Evolutionary conservation across 495 filamentous ascomycete genomes (phyloP).

Genomic region (Xylaria venustula): DNA sequence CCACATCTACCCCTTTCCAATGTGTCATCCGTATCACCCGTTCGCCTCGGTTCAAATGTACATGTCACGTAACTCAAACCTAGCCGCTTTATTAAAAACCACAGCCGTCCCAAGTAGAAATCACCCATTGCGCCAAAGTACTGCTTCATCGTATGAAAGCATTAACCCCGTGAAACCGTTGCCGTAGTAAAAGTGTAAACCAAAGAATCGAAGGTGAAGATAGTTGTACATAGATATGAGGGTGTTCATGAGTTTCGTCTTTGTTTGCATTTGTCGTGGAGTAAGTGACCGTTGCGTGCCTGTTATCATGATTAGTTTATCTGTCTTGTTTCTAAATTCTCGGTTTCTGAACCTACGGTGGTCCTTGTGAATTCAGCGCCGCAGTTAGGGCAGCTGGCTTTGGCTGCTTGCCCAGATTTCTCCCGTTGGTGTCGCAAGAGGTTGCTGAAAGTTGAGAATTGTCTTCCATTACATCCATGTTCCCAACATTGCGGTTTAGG

Average conservation of each 20-base stretch:
- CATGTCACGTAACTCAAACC: constrained; percentile 1
- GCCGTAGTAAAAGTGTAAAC: not conserved
- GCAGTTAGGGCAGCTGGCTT: constrained; percentile 82
- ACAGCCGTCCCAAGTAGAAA: not conserved
- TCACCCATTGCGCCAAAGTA: constrained; percentile 10
- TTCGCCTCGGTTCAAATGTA: constrained; percentile 6
- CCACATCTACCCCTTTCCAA: not conserved
- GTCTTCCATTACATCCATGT: constrained; percentile 89
- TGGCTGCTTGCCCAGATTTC: constrained; percentile 83
- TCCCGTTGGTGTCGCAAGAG: constrained; percentile 89
- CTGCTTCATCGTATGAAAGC: constrained; percentile 7
- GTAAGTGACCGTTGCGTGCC: constrained; percentile 82
- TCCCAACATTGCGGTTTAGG: constrained; percentile 95
- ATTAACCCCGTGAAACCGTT: constrained; percentile 9
- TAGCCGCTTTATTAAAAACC: not conserved
- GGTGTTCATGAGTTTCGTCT: constrained; percentile 41
- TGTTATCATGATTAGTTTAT: constrained; percentile 11
- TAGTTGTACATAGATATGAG: constrained; percentile 7
- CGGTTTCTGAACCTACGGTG: constrained; percentile 42
- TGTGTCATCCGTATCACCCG: not conserved
- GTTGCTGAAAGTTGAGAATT: constrained; percentile 96
- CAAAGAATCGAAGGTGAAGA: not conserved
- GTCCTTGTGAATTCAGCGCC: constrained; percentile 90
- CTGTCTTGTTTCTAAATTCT: not conserved
- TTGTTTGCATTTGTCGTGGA: constrained; percentile 86